Conservation (phyloP, 2,329 filamentous ascomycete species). For the Alternaria triticimaculans region DNA sequence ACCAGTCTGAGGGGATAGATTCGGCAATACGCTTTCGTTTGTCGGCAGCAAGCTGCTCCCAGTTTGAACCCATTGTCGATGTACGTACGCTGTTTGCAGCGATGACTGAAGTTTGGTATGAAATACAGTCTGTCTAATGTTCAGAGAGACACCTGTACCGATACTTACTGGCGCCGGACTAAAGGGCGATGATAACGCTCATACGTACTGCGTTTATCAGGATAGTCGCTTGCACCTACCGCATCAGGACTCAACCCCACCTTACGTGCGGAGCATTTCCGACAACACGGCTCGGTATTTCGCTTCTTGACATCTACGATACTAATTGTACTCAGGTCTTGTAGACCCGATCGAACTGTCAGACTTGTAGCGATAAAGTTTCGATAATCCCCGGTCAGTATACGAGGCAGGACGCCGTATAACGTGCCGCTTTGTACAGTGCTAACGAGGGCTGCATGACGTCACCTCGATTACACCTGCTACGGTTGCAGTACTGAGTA, state of each 20-base stretch:
- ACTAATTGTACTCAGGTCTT: neutral
- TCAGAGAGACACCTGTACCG: neutral
- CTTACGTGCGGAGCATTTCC: neutral
- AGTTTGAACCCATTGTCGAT: constrained; percentile 6
- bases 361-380: neutral
- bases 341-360: neutral
- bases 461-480: neutral
- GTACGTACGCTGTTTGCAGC: neutral
- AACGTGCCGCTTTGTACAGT: neutral
- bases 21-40: constrained; percentile 25
- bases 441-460: neutral
- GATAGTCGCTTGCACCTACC: neutral
- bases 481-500: neutral
- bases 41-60: constrained; percentile 26
- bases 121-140: neutral
- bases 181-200: neutral
- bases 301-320: neutral
- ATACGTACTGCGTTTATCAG: neutral
- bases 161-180: neutral
- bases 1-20: constrained; percentile 36
- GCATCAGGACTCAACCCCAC: neutral
- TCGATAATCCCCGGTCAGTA: neutral
- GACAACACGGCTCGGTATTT: neutral
- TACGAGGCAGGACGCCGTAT: neutral
- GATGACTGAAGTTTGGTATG: neutral